Evolutionary conservation across 208 protist species (phyloP).

Genomic region (Acanthamoeba castellanii): DNA sequence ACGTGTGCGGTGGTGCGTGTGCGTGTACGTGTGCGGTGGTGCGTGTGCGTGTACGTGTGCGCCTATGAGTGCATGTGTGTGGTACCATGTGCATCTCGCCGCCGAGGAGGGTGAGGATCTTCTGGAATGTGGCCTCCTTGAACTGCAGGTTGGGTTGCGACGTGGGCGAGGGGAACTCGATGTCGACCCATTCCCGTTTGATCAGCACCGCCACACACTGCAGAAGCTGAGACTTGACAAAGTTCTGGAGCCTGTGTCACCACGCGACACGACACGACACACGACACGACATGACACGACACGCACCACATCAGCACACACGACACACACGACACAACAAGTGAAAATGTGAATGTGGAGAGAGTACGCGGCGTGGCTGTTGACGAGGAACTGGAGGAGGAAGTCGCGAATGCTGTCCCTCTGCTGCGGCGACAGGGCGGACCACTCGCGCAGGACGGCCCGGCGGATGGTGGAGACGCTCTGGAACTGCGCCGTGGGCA

Average conservation of each 20-base stretch:
- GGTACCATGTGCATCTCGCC: conserved; percentile 51
- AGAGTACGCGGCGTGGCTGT: conserved; percentile 2
- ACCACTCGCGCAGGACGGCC: conserved; percentile 21
- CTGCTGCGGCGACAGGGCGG: neutral
- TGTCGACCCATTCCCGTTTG: conserved; percentile 25
- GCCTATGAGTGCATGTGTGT: neutral
- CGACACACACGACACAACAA: neutral
- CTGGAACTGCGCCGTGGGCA: conserved; percentile 38
- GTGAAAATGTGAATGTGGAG: neutral
- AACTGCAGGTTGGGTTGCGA: conserved; percentile 27
- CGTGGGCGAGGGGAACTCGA: conserved; percentile 2
- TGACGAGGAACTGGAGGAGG: conserved; percentile 24
- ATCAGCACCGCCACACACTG: conserved; percentile 27
- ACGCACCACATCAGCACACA: neutral
- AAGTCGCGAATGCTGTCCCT: neutral
- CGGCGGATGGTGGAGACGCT: conserved; percentile 17
- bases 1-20: no score
- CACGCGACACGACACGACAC: no score
- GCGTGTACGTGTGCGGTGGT: no score
- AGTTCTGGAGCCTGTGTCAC: conserved; percentile 18
- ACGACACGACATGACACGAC: no score
- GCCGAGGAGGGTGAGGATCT: conserved; percentile 16
- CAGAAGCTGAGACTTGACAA: conserved; percentile 25
- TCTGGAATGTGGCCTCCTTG: conserved; percentile 20
- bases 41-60: neutral